Evolutionary conservation across 495 filamentous ascomycete species (phyloP).

Genomic region (Podospora pseudoanserina): DNA sequence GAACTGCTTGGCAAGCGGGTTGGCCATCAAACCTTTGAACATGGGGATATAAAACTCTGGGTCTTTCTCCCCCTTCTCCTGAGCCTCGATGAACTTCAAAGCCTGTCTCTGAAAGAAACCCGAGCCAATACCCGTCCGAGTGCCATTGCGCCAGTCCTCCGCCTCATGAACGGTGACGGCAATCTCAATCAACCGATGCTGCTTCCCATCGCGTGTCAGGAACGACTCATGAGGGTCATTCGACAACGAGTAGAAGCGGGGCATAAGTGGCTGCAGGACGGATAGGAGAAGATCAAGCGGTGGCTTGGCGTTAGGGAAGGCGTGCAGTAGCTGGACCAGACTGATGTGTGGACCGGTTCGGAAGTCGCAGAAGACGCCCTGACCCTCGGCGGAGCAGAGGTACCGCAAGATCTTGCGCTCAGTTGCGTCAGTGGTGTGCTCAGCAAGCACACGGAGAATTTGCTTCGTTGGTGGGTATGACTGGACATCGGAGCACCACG

Average conservation of each 20-base stretch:
- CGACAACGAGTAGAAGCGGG: conserved; percentile 95
- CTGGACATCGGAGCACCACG: conserved; percentile 93
- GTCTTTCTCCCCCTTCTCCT: conserved; percentile 53
- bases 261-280: conserved; percentile 82
- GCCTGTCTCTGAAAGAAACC: conserved; percentile 87
- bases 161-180: conserved; percentile 92
- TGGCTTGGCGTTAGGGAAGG: conserved; percentile 88
- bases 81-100: conserved; percentile 59
- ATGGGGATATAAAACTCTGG: conserved; percentile 76
- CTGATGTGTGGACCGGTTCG: conserved; percentile 84
- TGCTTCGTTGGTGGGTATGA: conserved; percentile 87
- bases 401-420: conserved; percentile 86
- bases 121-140: conserved; percentile 67
- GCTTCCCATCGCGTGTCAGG: conserved; percentile 59
- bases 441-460: conserved; percentile 80
- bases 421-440: conserved; percentile 71
- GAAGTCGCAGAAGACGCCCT: conserved; percentile 91
- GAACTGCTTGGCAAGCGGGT: conserved; percentile 87
- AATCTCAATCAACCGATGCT: conserved; percentile 84
- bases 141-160: conserved; percentile 67
- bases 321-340: conserved; percentile 77
- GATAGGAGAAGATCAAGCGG: conserved; percentile 78
- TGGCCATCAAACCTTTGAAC: conserved; percentile 99
- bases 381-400: conserved; percentile 84
- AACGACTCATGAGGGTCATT: conserved; percentile 89